Evolutionary conservation across 805 yeast species (phyloP).

Genomic region (Lipomyces sp.): DNA sequence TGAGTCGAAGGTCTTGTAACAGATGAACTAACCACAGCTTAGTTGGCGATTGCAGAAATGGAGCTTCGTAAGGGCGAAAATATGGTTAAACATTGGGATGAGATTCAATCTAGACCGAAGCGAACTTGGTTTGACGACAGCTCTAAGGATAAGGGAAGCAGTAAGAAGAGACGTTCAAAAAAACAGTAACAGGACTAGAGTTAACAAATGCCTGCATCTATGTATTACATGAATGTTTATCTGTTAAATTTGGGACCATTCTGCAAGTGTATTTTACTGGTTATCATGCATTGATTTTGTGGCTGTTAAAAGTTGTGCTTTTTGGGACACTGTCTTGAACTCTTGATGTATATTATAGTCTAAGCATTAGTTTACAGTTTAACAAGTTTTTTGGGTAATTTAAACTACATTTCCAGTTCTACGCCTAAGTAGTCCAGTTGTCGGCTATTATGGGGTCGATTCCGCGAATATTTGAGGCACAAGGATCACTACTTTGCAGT

Average conservation of each 20-base stretch:
- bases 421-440: too few species aligned
- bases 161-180: conserved; percentile 10
- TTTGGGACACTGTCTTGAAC: too few species aligned
- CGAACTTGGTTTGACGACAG: conserved; percentile 82
- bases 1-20: background rate
- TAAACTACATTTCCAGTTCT: too few species aligned
- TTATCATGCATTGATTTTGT: background rate
- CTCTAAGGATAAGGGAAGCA: conserved; percentile 11
- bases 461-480: background rate
- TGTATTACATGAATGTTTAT: too few species aligned
- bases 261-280: background rate
- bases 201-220: too few species aligned
- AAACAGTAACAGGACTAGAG: background rate
- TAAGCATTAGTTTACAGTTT: too few species aligned
- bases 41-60: conserved; percentile 82
- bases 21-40: conserved; percentile 5
- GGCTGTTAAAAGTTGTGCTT: too few species aligned
- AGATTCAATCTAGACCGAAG: conserved; percentile 86
- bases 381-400: too few species aligned
- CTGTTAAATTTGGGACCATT: background rate
- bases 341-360: too few species aligned
- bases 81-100: conserved; percentile 74
- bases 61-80: conserved; percentile 86
- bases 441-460: background rate
- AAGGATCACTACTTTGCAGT: background rate